These are phyloP conservation scores for Juncus inflexus DNA, from an alignment of 176 grass and related monocot genomes.

Conservation along the genomic window DNA sequence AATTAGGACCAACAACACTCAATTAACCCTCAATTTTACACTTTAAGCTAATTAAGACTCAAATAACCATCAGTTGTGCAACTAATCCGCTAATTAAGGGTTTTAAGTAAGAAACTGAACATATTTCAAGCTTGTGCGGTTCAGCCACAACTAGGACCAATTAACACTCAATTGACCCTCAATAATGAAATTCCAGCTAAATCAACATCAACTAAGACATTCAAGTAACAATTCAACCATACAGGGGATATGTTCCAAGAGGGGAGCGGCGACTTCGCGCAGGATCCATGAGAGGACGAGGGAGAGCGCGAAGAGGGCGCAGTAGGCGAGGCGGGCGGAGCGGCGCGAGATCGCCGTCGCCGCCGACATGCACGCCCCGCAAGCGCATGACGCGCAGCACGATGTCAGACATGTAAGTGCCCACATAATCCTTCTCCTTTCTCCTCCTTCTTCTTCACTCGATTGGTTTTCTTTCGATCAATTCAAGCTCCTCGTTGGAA, in stretches of 20 bases:
- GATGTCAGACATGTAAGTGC: conserved; percentile 72
- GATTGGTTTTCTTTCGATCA: too few relatives aligned
- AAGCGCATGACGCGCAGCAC: conserved; percentile 75
- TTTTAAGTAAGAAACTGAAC: too few relatives aligned
- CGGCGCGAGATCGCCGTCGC: conserved; percentile 61
- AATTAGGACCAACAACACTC: too few relatives aligned
- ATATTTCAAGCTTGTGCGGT: too few relatives aligned
- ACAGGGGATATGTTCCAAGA: conserved; percentile 48
- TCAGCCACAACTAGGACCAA: too few relatives aligned
- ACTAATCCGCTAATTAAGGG: too few relatives aligned
- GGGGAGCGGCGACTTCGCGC: conserved; percentile 47
- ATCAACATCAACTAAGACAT: conserved; percentile 1
- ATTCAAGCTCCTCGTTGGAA: too few relatives aligned
- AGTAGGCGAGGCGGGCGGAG: conserved; percentile 61
- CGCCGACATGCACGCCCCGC: conserved; percentile 77
- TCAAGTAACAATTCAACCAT: background rate
- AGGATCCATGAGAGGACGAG: conserved; percentile 50
- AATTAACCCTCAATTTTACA: too few relatives aligned
- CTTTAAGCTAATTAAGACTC: too few relatives aligned
- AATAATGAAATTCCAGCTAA: background rate
- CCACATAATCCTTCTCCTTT: conserved; percentile 47
- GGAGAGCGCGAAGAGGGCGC: conserved; percentile 48
- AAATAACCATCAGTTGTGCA: too few relatives aligned
- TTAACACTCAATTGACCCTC: too few relatives aligned
- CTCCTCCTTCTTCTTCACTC: background rate